Evolutionary conservation across 2,329 filamentous ascomycete species (phyloP), one percentile per base, ranked within the genome.

Genomic region (Didymella pinodella): DNA sequence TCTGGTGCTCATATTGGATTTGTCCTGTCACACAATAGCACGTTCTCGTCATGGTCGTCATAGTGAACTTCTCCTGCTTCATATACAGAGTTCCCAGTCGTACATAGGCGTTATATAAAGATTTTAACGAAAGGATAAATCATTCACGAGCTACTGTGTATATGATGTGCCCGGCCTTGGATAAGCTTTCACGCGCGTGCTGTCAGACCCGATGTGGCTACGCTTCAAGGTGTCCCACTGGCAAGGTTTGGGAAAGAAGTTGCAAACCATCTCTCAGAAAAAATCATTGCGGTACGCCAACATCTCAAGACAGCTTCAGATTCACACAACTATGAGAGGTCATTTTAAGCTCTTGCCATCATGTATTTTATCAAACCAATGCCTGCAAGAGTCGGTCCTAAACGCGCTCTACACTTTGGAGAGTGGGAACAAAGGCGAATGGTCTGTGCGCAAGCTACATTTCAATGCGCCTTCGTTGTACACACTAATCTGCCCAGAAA

Each of bases 391-490:
- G 18, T 22, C 22, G n/a, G 4, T 11, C 6, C 18, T 10, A 22
- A 22, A 22, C 10, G 38, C 38, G 38, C 38, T 12, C 38, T 41
- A 20, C 38, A 41, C 18, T 36, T 36, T 16, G 34, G 14, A n/a
- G 34, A 16, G 11, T 36, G 34, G 6, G 10, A n/a, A 38, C 8
- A 38, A 38, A 38, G 6, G 4, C n/a, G 20, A 14, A 14, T 32
- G 11, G 34, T 20, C 41, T 20, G 48, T 57, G 54, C 54, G 29
- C 47, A 46, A 56, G 47, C 53, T 56, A 26, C 38, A 7, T 45
- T 36, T 28, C n/a, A 45, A 1, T 44, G 36, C 48, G n/a, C 12
- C 25, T 43, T 43, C 11, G n/a, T 48, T 38, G 18, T 44, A 41
- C 44, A 48, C 49, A 38, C 18, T 22, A 31, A 31, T 48, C 45